phyloP scores from a whole-genome alignment of 164 flowering plant species.

The Macadamia integrifolia region DNA sequence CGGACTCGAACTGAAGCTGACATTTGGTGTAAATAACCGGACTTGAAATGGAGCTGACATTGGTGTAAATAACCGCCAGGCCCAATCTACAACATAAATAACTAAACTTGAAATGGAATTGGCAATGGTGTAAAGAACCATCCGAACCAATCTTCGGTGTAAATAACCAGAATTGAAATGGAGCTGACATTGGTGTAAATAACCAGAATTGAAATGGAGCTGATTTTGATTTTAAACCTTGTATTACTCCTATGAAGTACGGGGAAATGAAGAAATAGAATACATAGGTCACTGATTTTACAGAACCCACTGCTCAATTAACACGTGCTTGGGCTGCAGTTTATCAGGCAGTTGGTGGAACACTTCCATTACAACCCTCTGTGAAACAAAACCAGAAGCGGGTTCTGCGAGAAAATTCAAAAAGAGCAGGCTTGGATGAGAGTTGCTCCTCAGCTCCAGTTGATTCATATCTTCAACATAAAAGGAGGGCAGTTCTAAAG shows the following conservation, averaged over 20 bases:
- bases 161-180: no score
- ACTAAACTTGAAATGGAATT: conserved; percentile 4
- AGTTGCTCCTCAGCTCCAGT: conserved; percentile 20
- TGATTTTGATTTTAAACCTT: neutral
- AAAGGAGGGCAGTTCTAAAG: conserved; percentile 71
- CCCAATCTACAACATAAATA: no score
- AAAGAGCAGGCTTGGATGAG: conserved; percentile 47
- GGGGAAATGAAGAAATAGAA: conserved; percentile 50
- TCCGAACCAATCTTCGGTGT: no score
- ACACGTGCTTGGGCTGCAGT: conserved; percentile 77
- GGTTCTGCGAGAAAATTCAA: conserved; percentile 26
- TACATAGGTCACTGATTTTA: conserved; percentile 14
- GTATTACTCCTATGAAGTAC: conserved; percentile 16
- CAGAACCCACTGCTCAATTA: conserved; percentile 35
- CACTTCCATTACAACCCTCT: conserved; percentile 28
- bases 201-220: no score
- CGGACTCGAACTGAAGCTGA: no score
- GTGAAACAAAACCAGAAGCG: conserved; percentile 22
- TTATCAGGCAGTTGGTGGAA: conserved; percentile 25
- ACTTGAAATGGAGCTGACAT: no score
- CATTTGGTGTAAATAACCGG: no score
- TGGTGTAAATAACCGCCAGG: no score
- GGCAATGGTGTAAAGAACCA: conserved; percentile 1
- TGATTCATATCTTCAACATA: conserved; percentile 27
- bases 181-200: no score